Evolutionary conservation across 2,329 filamentous ascomycete genomes (phyloP).

Genomic region (Ciborinia camelliae): DNA sequence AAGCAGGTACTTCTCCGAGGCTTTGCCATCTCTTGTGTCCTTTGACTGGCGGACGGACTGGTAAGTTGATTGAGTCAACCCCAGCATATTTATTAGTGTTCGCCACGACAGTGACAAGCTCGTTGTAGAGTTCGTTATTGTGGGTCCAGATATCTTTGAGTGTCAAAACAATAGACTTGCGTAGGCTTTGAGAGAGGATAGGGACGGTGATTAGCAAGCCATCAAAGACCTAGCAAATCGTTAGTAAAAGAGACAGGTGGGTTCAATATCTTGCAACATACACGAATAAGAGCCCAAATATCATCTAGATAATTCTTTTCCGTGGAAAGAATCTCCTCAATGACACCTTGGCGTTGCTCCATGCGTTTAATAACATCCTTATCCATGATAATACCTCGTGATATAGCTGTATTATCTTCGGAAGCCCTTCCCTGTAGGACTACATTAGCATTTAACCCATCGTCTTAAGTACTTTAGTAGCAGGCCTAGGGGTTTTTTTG

Average conservation of each 20-base stretch:
- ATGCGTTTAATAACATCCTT: slow-evolving; percentile 68
- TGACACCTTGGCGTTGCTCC: slow-evolving; percentile 69
- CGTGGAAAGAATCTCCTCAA: slow-evolving; percentile 81
- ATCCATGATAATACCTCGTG: slow-evolving; percentile 55
- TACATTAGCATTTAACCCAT: background rate
- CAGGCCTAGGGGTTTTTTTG: background rate
- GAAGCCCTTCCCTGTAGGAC: slow-evolving; percentile 48
- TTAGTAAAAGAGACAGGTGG: slow-evolving; percentile 69
- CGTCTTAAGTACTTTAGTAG: background rate
- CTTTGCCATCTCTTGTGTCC: slow-evolving; percentile 49
- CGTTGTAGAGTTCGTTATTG: slow-evolving; percentile 76
- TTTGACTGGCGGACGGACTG: slow-evolving; percentile 12
- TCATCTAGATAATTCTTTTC: slow-evolving; percentile 89
- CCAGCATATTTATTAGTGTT: slow-evolving; percentile 59
- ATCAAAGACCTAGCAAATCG: slow-evolving; percentile 60
- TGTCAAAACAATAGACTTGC: slow-evolving; percentile 74
- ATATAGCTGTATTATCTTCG: slow-evolving; percentile 58
- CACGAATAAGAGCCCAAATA: slow-evolving; percentile 81
- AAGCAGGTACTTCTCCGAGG: slow-evolving; percentile 36
- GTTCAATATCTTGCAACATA: slow-evolving; percentile 47
- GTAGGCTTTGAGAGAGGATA: slow-evolving; percentile 58
- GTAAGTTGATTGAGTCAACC: slow-evolving; percentile 34
- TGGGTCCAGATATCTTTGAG: slow-evolving; percentile 75
- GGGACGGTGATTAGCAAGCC: slow-evolving; percentile 71
- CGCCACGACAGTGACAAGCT: slow-evolving; percentile 69